Evolutionary conservation across 192 early-diverging fungal genomes (phyloP).

Genomic region (Backusella australiensis): DNA sequence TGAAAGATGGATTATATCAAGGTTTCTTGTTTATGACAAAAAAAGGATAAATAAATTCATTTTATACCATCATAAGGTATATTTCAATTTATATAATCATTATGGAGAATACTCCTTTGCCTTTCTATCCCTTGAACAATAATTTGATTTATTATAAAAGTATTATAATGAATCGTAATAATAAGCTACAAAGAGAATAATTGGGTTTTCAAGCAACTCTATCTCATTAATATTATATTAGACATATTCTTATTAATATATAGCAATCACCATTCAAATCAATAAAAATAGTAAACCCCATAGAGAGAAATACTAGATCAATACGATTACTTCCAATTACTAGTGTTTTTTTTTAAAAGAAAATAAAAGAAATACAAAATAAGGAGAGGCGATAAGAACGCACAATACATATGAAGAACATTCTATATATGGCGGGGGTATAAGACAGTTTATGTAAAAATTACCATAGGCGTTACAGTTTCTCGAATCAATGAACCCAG

Average conservation of each 20-base stretch:
- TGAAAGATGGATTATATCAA: no score
- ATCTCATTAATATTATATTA: neutral
- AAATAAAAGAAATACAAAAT: neutral
- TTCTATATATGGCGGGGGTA: neutral
- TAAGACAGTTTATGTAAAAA: conserved; percentile 45
- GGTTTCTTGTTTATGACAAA: no score
- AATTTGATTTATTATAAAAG: no score
- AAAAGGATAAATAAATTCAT: no score
- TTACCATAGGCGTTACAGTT: conserved; percentile 51
- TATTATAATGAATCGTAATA: neutral
- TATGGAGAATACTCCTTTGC: neutral
- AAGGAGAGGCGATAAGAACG: neutral
- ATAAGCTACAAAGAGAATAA: no score
- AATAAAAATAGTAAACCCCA: neutral
- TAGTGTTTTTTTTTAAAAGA: neutral
- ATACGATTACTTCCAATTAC: neutral
- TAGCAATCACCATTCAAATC: neutral
- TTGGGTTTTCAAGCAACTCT: no score
- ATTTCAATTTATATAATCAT: neutral
- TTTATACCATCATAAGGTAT: neutral
- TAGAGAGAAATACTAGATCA: neutral
- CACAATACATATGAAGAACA: neutral
- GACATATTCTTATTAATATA: neutral
- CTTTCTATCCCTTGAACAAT: neutral
- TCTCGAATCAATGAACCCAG: conserved; percentile 46